Conservation (phyloP, 2,329 filamentous ascomycete genomes). For the Fusarium chlamydosporum region DNA sequence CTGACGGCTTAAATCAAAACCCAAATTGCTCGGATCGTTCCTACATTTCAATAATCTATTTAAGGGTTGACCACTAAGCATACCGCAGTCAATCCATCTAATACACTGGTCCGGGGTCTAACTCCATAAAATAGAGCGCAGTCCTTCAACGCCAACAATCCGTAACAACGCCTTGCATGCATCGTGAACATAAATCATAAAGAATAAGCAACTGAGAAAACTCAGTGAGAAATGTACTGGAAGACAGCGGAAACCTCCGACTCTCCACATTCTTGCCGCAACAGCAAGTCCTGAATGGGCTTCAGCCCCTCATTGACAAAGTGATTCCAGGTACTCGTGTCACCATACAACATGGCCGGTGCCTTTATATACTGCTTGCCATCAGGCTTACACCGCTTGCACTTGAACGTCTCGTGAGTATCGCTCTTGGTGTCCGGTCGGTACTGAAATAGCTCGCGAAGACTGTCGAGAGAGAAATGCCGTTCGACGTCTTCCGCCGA, state of each 20-base stretch:
- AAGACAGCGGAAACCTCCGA: constrained; percentile 93
- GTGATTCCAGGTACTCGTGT: constrained; percentile 99
- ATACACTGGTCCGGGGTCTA: constrained; percentile 5
- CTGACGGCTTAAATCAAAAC: background rate
- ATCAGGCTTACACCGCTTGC: constrained; percentile 91
- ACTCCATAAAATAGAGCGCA: constrained; percentile 23
- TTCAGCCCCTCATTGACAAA: constrained; percentile 86
- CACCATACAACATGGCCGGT: constrained; percentile 94
- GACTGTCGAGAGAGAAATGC: constrained; percentile 91
- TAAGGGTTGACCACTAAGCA: background rate
- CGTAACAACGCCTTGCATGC: constrained; percentile 32
- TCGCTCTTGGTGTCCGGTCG: constrained; percentile 87
- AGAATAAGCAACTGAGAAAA: background rate
- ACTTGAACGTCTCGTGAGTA: constrained; percentile 99
- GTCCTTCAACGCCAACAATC: constrained; percentile 19
- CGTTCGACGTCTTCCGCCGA: constrained; percentile 96
- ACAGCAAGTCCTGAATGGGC: constrained; percentile 89
- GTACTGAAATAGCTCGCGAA: constrained; percentile 96
- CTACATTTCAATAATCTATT: constrained; percentile 2
- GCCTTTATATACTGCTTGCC: constrained; percentile 91
- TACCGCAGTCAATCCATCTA: constrained; percentile 1
- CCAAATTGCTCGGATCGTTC: background rate
- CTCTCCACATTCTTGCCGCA: constrained; percentile 86
- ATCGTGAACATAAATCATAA: constrained; percentile 31
- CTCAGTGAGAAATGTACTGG: constrained; percentile 93